Percentiles rank a stretch among this genome's conserved stretches.
These are phyloP conservation scores for Fraxinus paxiana DNA, from an alignment of 305 asterid species.

Conservation along the genomic window DNA sequence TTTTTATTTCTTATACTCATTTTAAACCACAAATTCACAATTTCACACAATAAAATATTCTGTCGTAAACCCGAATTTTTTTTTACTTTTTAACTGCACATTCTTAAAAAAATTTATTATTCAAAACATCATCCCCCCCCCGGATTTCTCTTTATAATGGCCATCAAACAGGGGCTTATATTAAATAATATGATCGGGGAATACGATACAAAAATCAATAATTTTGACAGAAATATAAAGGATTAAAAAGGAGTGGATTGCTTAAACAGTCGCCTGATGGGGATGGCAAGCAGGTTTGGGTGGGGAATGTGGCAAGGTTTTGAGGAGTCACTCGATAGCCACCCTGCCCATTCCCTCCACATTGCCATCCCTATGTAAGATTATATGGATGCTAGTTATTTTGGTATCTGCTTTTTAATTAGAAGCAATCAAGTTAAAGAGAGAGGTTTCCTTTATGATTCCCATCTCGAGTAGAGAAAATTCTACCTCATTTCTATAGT, in stretches of 20 bases:
- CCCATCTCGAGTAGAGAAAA: constrained; percentile 15
- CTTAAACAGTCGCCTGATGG: background rate
- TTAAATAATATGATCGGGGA: background rate
- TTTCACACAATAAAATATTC: background rate
- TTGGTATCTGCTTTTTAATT: constrained; percentile 13
- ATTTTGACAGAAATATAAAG: background rate
- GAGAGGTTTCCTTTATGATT: constrained; percentile 18
- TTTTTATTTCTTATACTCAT: background rate
- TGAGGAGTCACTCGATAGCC: background rate
- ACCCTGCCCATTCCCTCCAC: background rate
- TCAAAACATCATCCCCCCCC: background rate
- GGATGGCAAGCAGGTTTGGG: background rate
- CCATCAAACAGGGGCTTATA: background rate
- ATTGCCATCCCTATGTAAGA: background rate
- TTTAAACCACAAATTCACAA: background rate
- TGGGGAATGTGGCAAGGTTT: background rate
- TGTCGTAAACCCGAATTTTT: background rate
- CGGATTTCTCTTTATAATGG: too few relatives aligned
- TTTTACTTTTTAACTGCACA: background rate
- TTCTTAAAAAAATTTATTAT: background rate
- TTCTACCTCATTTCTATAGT: background rate
- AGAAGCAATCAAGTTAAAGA: constrained; percentile 12
- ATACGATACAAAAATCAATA: background rate
- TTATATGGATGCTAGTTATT: constrained; percentile 10
- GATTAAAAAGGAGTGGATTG: background rate